phyloP scores from a whole-genome alignment of 176 grass and related monocot species.

The Thalia dealbata region DNA sequence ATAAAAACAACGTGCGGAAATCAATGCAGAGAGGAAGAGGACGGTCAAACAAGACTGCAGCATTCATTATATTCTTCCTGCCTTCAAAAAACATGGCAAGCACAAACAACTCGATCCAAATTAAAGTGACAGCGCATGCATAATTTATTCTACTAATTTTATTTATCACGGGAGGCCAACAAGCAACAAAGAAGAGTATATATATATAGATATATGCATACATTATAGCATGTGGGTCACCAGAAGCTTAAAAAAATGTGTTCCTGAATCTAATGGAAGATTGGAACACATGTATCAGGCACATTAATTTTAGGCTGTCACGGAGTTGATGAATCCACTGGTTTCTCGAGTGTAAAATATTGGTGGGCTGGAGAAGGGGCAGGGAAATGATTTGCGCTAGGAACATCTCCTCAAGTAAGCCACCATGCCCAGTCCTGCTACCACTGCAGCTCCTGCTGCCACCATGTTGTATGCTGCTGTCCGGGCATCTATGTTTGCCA shows the following conservation, averaged over 20 bases:
- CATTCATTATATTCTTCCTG: not conserved
- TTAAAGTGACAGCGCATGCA: not conserved
- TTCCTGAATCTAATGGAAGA: too few relatives aligned
- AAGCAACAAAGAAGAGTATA: not conserved
- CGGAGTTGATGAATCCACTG: too few relatives aligned
- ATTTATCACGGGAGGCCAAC: not conserved
- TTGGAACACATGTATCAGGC: too few relatives aligned
- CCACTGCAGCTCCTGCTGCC: conserved; percentile 42
- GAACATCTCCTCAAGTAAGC: conserved; percentile 37
- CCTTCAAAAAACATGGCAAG: not conserved
- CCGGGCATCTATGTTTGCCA: conserved; percentile 27
- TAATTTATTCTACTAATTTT: not conserved
- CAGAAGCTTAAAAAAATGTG: too few relatives aligned
- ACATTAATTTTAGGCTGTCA: too few relatives aligned
- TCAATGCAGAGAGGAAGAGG: not conserved
- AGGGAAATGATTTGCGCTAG: not conserved
- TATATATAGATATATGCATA: too few relatives aligned
- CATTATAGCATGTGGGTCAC: too few relatives aligned
- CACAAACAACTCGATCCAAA: not conserved
- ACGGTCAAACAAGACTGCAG: not conserved
- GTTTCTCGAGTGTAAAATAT: too few relatives aligned
- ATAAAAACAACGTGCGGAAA: not conserved
- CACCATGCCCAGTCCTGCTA: conserved; percentile 50
- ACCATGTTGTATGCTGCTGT: conserved; percentile 35
- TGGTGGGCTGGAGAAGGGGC: not conserved